Evolutionary conservation across 2,329 filamentous ascomycete genomes (phyloP).

Genomic region (Dothiorella sarmentorum): DNA sequence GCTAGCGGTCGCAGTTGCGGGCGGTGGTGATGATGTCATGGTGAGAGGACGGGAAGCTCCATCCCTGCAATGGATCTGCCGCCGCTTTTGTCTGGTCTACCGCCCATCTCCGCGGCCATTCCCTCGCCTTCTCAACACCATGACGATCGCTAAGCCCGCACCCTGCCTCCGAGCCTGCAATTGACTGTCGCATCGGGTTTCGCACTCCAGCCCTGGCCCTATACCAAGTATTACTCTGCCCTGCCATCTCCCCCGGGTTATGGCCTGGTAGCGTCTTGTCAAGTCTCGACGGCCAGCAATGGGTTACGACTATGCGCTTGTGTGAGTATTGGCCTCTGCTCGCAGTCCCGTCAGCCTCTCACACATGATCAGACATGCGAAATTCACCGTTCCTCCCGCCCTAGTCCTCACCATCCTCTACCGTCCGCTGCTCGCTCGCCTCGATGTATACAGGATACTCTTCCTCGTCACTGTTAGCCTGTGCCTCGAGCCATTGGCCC

Average conservation of each 20-base stretch:
- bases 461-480: conserved; percentile 53
- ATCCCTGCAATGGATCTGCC: background rate
- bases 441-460: conserved; percentile 61
- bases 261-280: conserved; percentile 15
- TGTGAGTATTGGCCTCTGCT: conserved; percentile 47
- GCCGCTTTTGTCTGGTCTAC: background rate
- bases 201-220: background rate
- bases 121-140: conserved; percentile 4
- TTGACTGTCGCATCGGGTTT: background rate
- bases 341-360: background rate
- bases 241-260: conserved; percentile 17
- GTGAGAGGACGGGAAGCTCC: background rate
- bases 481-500: background rate
- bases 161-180: background rate
- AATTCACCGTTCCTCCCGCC: conserved; percentile 65
- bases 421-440: conserved; percentile 58
- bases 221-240: background rate
- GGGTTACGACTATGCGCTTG: conserved; percentile 60
- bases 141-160: background rate
- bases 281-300: conserved; percentile 36
- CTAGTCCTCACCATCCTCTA: conserved; percentile 57
- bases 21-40: conserved; percentile 4
- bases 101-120: background rate
- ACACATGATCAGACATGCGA: conserved; percentile 52
- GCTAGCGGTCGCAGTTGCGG: background rate